Conservation (phyloP, 306 rosid species). For the Pterocarpus macrocarpus region DNA sequence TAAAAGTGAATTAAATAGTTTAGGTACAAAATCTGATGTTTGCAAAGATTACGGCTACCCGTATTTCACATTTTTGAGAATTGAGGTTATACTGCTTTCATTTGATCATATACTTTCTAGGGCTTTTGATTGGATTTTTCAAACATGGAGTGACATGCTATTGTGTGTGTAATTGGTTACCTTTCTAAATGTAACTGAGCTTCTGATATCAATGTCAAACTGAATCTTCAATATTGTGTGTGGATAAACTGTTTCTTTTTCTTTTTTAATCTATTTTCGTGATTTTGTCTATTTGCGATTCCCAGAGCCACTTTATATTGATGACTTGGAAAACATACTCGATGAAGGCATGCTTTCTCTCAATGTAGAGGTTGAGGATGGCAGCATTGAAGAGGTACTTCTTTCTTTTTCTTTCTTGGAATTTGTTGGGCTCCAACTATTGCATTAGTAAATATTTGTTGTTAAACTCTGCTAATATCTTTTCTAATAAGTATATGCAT, state of each 20-base stretch:
- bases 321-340: constrained; percentile 74
- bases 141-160: too few relatives aligned
- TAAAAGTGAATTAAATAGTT: too few relatives aligned
- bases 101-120: too few relatives aligned
- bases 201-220: too few relatives aligned
- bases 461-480: not conserved
- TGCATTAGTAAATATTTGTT: not conserved
- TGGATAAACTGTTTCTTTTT: not conserved
- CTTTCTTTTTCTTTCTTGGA: not conserved
- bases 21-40: too few relatives aligned
- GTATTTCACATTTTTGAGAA: too few relatives aligned
- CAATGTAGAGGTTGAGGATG: constrained; percentile 68
- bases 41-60: too few relatives aligned
- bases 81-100: too few relatives aligned
- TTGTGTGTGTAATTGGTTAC: not conserved
- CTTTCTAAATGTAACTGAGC: too few relatives aligned
- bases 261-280: not conserved
- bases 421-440: not conserved
- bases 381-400: constrained; percentile 77
- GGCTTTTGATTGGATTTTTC: too few relatives aligned
- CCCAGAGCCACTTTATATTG: constrained; percentile 71
- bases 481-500: not conserved
- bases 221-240: too few relatives aligned
- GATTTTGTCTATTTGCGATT: constrained; percentile 1
- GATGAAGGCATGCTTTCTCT: constrained; percentile 62